Evolutionary conservation across 2,329 filamentous ascomycete genomes (phyloP), one percentile per base, ranked within the genome.

Genomic region (Fusarium sp.): DNA sequence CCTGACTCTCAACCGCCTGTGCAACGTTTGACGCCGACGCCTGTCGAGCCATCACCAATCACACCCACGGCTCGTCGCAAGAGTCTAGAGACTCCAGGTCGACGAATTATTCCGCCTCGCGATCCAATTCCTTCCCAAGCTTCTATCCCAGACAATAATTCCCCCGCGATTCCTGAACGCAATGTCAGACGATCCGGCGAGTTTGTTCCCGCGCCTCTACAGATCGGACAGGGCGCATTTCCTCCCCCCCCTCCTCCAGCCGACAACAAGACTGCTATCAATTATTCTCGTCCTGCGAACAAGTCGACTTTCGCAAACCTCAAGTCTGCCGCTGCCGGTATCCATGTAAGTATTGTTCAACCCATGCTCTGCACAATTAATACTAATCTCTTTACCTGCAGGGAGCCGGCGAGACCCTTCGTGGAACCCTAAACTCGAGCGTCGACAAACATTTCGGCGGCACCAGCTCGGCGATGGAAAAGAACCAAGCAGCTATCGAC

Each of bases 361-460:
- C 1, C 24, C 2, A 8, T 1, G 3, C 1, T 0, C 17, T 1
- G 10, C n/a, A 1, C 8, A 7, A 39, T 17, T 9, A 3, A 60
- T n/a, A 3, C 45, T 63, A 7, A 61, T n/a, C 13, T 6, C 10
- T n/a, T n/a, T 1, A 17, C 14, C n/a, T 31, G 4, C 7, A 74
- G 72, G 72, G 72, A 14, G 72, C 72, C 10, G 69, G 72, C 6
- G 72, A 74, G 40, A 71, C 72, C 10, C 70, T 74, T 4, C 72
- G 72, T 1, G 72, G 72, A 14, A 74, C 72, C n/a, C 52, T 74
- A 24, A 74, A 74, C 54, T 66, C 67, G 5, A 71, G 45, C 21
- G 65, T 74, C 3, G 71, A 74, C 44, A 69, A 50, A 43, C 65
- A 57, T 7, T 61, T 74, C 13, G 72, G 72, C 6, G 52, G 54